Evolutionary conservation across 1,284 basidiomycete species (phyloP).

Genomic region (Trichosporon sp.): DNA sequence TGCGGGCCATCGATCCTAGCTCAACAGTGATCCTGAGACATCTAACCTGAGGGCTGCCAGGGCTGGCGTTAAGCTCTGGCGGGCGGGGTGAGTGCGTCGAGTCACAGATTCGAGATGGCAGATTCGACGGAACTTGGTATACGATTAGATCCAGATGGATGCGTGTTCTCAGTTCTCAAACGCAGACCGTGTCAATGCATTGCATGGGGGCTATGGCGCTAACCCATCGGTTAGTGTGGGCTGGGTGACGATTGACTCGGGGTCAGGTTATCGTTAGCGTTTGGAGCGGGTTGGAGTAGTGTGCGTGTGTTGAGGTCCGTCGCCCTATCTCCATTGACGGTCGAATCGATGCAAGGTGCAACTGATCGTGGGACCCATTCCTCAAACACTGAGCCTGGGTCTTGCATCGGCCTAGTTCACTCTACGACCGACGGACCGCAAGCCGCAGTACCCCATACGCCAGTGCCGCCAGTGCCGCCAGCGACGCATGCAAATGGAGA

Average conservation of each 20-base stretch:
- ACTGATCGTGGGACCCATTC: conserved; percentile 9
- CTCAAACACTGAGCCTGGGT: conserved; percentile 2
- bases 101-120: conserved; percentile 1
- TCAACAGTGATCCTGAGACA: not conserved
- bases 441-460: not conserved
- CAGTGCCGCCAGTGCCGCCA: not conserved
- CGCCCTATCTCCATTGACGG: not conserved
- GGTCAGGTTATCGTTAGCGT: conserved; percentile 14
- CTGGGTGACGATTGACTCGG: not conserved
- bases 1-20: not conserved
- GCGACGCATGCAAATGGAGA: not conserved
- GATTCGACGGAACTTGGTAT: not conserved
- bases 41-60: conserved; percentile 1
- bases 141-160: not conserved
- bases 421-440: conserved; percentile 12
- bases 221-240: not conserved
- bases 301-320: not conserved
- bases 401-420: conserved; percentile 2
- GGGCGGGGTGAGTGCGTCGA: conserved; percentile 4
- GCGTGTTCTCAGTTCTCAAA: not conserved
- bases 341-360: not conserved
- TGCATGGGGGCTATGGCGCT: not conserved
- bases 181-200: not conserved
- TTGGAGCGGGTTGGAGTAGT: not conserved
- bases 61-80: not conserved